Conservation (phyloP, 1,284 basidiomycete species). For the Sporisorium iseilematis-ciliati region DNA sequence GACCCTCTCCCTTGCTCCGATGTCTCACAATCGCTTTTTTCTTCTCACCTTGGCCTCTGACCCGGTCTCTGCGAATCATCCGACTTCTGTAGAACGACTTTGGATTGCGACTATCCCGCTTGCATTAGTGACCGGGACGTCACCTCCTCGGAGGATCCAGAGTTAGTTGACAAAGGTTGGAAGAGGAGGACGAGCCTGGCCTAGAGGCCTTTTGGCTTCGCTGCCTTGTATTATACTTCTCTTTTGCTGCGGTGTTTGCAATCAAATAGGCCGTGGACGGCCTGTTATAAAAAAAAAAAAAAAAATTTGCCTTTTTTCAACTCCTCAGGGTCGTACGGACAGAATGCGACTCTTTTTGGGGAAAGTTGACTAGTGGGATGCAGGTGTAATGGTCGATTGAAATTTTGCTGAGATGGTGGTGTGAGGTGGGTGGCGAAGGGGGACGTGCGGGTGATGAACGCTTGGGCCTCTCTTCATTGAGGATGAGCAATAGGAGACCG, state of each 20-base stretch:
- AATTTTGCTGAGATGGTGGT: slow-evolving; percentile 13
- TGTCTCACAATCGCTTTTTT: background rate
- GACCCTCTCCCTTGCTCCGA: background rate
- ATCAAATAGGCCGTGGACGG: slow-evolving; percentile 12
- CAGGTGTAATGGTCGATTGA: slow-evolving; percentile 7
- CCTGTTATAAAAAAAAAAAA: slow-evolving; percentile 16
- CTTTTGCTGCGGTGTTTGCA: background rate
- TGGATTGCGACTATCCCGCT: slow-evolving; percentile 7
- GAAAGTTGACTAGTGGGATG: slow-evolving; percentile 6
- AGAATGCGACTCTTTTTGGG: background rate
- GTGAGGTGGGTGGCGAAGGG: no score
- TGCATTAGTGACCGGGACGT: slow-evolving; percentile 2
- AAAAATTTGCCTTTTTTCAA: background rate
- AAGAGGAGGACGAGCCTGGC: slow-evolving; percentile 4
- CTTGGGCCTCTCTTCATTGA: no score
- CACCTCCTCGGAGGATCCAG: slow-evolving; percentile 6
- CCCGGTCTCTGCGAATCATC: background rate
- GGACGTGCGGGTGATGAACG: no score
- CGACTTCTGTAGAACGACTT: background rate
- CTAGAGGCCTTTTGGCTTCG: background rate
- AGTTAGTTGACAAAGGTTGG: background rate
- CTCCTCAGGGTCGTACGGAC: background rate
- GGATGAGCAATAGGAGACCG: no score
- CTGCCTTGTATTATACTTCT: background rate
- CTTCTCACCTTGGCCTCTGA: background rate